Conservation (phyloP, 1,284 basidiomycete species). For the Puccinia horiana region DNA sequence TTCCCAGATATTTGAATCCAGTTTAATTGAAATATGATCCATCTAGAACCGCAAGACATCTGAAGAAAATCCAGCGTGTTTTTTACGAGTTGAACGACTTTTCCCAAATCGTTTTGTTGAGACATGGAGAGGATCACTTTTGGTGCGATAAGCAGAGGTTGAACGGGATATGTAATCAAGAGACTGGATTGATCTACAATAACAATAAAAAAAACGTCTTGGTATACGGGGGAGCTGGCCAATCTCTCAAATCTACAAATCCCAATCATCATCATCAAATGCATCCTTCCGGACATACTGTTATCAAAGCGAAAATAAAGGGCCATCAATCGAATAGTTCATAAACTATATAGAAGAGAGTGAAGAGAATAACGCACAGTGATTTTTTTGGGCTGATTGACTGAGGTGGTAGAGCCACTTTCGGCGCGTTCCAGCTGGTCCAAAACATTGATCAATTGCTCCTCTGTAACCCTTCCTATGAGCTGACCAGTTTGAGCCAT, state of each 20-base stretch:
- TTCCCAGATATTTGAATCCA: no score
- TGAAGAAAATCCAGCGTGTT: not conserved
- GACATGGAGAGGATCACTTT: not conserved
- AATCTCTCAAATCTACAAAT: conserved; percentile 19
- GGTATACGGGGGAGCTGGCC: not conserved
- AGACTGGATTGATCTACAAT: conserved; percentile 1
- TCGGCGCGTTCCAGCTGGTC: conserved; percentile 73
- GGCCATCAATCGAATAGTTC: not conserved
- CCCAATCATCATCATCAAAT: conserved; percentile 49
- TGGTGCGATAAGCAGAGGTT: not conserved
- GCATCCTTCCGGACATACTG: conserved; percentile 47
- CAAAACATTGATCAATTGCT: conserved; percentile 83
- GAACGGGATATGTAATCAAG: not conserved
- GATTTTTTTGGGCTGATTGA: conserved; percentile 37
- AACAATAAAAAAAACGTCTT: not conserved
- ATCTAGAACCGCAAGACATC: not conserved
- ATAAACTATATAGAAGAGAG: not conserved
- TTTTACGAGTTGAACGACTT: not conserved
- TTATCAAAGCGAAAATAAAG: not conserved
- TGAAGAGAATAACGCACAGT: conserved; percentile 41
- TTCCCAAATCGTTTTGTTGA: not conserved
- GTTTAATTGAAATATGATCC: not conserved
- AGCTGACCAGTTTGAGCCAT: conserved; percentile 94
- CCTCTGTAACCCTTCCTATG: conserved; percentile 78
- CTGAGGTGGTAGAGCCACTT: conserved; percentile 5